These are phyloP conservation scores for Ophiostoma himal-ulmi DNA, from an alignment of 2,329 filamentous ascomycete genomes.

Conservation along the genomic window DNA sequence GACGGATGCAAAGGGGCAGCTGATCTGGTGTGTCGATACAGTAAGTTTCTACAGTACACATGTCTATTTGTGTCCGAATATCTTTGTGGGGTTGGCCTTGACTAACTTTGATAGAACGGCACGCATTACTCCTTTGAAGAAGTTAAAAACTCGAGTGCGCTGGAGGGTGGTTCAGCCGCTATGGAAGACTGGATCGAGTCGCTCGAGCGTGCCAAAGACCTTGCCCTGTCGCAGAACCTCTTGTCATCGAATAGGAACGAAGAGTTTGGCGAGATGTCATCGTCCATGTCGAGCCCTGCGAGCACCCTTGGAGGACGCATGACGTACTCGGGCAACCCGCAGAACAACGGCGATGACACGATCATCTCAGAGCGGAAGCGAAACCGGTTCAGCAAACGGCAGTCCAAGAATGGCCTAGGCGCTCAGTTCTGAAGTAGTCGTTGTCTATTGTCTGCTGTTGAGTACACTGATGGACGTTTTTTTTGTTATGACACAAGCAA, in stretches of 20 bases:
- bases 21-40: conserved; percentile 85
- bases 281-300: conserved; percentile 67
- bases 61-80: too few relatives aligned
- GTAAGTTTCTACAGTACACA: conserved; percentile 52
- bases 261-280: conserved; percentile 62
- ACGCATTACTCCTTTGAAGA: conserved; percentile 94
- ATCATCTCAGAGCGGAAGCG: conserved; percentile 43
- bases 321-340: conserved; percentile 53
- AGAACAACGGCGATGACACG: conserved; percentile 48
- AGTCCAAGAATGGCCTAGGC: conserved; percentile 89
- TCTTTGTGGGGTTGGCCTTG: too few relatives aligned
- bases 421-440: conserved; percentile 61
- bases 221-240: conserved; percentile 69
- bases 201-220: conserved; percentile 77
- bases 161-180: conserved; percentile 59
- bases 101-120: conserved; percentile 56
- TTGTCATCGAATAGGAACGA: conserved; percentile 61
- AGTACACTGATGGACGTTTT: not conserved
- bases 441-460: not conserved
- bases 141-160: conserved; percentile 61
- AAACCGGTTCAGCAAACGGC: conserved; percentile 79
- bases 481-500: conserved; percentile 6
- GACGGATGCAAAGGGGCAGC: conserved; percentile 79
- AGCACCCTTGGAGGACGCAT: conserved; percentile 61
- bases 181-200: conserved; percentile 91